Base-by-base conservation (phyloP, 2,329 filamentous ascomycete genomes). In the Scytalidium sp. region DNA sequence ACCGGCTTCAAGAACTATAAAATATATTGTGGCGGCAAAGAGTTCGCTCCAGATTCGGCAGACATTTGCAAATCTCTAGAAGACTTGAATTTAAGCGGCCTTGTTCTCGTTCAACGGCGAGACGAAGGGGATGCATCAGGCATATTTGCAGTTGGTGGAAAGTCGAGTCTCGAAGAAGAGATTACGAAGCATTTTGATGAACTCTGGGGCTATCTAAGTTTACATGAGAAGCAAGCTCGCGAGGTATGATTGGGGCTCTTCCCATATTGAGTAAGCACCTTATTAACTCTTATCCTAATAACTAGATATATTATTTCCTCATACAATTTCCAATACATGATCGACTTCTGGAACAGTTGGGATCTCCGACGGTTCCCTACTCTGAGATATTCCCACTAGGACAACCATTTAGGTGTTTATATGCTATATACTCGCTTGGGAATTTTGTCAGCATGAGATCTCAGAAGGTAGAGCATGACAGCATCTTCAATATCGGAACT, bases 121-220 rank as follows among this genome's bases (percentile, higher is more conserved):
- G 74, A 78, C 19, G 74, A 77, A 13, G 62, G 69, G 1, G 64
- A 70, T 8, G 67, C 70, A 3, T 67, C 73, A 50, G 63, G 75
- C 21, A 58, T 72, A 54, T 62, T 74, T 23, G 69, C 77, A 46
- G 75, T 73, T 53, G 76, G 69, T 46, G 81, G 72, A 45, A 79
- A 73, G 43, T 84, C 73, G 54, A 78, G 72, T 29, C 78, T 97
- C 2, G 90, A 97, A 63, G 77, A 81, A 11, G 88, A 93, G 59
- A 84, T 97, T 19, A 73, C 94, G 57, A 79, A 84, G 50, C 88
- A 95, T 66, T 96, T 96, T 61, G 80, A 89, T 47, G 84, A 93
- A 53, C 71, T 99, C 20, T 96, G 94, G 77, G 80, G 83, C 41
- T 87, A 93, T 60, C 75, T 97, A 47, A 83, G 84, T 55, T 80